phyloP scores from a whole-genome alignment of 371 early-diverging fungal species.

The Mucor lusitanicus region DNA sequence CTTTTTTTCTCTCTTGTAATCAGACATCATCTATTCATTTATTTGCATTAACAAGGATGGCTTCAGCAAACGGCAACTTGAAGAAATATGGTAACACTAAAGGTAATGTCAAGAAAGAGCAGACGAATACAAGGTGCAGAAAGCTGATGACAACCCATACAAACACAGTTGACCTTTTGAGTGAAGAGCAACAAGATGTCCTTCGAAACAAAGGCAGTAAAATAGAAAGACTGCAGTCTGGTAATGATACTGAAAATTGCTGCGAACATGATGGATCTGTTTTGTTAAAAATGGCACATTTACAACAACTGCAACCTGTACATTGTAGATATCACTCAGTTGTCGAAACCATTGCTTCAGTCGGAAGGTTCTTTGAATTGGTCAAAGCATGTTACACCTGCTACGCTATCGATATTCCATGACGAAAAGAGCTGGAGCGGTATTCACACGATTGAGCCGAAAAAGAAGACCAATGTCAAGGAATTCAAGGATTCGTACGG shows the following conservation, averaged over 20 bases:
- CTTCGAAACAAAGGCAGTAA: constrained; percentile 38
- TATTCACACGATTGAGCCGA: constrained; percentile 6
- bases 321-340: constrained; percentile 33
- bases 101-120: constrained; percentile 1
- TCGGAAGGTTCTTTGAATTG: constrained; percentile 25
- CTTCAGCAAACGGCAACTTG: constrained; percentile 11
- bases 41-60: constrained; percentile 1
- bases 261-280: background rate
- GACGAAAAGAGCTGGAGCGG: constrained; percentile 45
- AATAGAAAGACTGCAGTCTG: constrained; percentile 45
- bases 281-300: background rate
- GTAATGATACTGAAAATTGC: constrained; percentile 16
- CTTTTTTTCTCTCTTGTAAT: background rate
- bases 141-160: background rate
- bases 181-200: constrained; percentile 47
- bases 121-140: background rate
- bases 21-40: background rate
- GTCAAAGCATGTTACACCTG: constrained; percentile 49
- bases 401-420: constrained; percentile 43
- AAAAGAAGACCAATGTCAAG: constrained; percentile 14
- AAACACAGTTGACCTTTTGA: constrained; percentile 30
- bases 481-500: constrained; percentile 20
- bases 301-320: background rate
- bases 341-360: constrained; percentile 37
- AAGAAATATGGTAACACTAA: constrained; percentile 18